Base-by-base conservation (phyloP, 225 moss, liverwort and hornwort species). In the Climacium dendroides region DNA sequence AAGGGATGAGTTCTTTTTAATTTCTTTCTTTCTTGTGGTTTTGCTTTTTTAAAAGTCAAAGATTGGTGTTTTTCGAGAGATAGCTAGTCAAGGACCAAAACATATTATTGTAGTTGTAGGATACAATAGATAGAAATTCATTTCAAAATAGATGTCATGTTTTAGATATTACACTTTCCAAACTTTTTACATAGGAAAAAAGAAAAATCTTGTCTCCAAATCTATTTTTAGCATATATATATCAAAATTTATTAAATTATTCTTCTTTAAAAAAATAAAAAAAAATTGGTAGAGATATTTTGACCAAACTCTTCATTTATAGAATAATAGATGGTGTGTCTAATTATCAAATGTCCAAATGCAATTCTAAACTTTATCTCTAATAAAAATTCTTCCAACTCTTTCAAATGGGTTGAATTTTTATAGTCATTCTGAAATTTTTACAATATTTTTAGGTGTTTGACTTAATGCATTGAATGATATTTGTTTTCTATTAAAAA, bases 1-100 rank as follows among this genome's bases (percentile, higher is more conserved):
- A 1, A 12, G 7, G 1, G 11, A 5, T 2, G 19, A 63, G 6
- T 66, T 19, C 3, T 2, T 64, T 35, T 35, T 2, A n/a, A n/a
- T n/a, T 30, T 19, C 2, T 12, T 45, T 45, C 45, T 19, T 65
- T 63, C 19, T 7, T 35, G 6, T 4, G 3, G 4, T 67, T 22
- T 37, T 0, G 3, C 6, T 20, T n/a, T 11, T 65, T n/a, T 22
- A 6, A 1, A 66, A n/a, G n/a, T 0, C 6, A 11, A 0, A 5
- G 0, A 35, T 6, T 35, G 18, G 19, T 64, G 45, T 45, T 45
- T 45, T 45, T 45, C 45, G 8, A 45, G 45, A 45, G 45, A 45
- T 45, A 45, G 45, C 45, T 45, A 45, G 7, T 45, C 6, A 6
- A 45, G 8, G 45, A 8, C 45, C 45, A 45, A 45, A 45, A 45